A percentile compares a stretch with the other conserved stretches of the same genome.
phyloP scores from a whole-genome alignment of 1,284 basidiomycete species.

The Sparassis latifolia region DNA sequence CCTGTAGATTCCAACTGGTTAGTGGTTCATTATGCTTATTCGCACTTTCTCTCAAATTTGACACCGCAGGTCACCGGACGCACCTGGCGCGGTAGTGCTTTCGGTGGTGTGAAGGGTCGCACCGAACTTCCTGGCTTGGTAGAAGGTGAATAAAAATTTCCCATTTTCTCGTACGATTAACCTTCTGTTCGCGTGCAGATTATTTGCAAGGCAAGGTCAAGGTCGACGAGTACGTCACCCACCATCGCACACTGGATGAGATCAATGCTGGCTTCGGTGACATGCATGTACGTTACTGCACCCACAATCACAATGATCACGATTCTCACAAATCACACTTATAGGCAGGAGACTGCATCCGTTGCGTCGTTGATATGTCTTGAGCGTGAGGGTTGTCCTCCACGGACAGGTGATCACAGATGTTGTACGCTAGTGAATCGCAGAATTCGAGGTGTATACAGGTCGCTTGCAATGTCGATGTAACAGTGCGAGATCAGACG shows the following conservation, averaged over 20 bases:
- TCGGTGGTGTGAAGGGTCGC: constrained; percentile 97
- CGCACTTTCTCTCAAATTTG: neutral
- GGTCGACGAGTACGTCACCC: constrained; percentile 90
- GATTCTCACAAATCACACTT: neutral
- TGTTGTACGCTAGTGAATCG: no score
- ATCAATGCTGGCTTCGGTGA: constrained; percentile 91
- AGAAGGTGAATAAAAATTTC: constrained; percentile 42
- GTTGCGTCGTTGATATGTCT: constrained; percentile 81
- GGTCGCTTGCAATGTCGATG: no score
- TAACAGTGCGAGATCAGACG: no score
- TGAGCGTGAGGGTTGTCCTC: constrained; percentile 1
- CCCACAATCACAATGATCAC: neutral
- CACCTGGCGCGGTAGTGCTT: constrained; percentile 93
- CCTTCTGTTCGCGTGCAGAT: constrained; percentile 33
- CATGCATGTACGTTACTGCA: constrained; percentile 75
- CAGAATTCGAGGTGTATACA: no score
- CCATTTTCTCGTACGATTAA: no score
- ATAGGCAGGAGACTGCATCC: constrained; percentile 84
- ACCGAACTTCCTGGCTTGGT: constrained; percentile 91
- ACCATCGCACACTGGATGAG: constrained; percentile 66
- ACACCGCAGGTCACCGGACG: constrained; percentile 62
- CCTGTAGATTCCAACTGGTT: constrained; percentile 70
- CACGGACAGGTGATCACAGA: no score
- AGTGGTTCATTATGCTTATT: neutral
- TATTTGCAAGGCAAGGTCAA: constrained; percentile 71